Conservation (phyloP, 768 basidiomycete genomes). For the Panellus pusillus region DNA sequence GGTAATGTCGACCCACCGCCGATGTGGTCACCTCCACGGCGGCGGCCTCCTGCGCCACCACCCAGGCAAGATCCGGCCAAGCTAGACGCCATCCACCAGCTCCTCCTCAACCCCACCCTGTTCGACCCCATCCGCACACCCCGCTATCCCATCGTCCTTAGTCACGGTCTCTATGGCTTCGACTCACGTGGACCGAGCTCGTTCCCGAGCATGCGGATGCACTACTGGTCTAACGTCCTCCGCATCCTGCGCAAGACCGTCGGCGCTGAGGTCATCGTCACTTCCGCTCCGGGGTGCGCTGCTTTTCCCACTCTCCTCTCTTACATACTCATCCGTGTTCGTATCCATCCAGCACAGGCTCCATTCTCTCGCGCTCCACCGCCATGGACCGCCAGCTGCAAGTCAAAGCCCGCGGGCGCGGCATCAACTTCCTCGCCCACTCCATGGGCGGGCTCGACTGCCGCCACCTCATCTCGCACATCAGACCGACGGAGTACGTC, state of each 20-base stretch:
- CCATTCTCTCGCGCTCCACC: slow-evolving; percentile 77
- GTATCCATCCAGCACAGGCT: slow-evolving; percentile 78
- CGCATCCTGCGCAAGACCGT: slow-evolving; percentile 75
- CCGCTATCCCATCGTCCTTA: slow-evolving; percentile 90
- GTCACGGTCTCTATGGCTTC: slow-evolving; percentile 96
- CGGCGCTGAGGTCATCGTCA: slow-evolving; percentile 94
- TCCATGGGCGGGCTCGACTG: slow-evolving; percentile 99
- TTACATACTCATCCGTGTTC: neutral
- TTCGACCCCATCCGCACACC: slow-evolving; percentile 78
- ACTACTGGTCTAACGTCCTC: slow-evolving; percentile 93
- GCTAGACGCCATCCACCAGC: slow-evolving; percentile 59
- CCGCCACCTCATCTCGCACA: slow-evolving; percentile 87
- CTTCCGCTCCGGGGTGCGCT: slow-evolving; percentile 88
- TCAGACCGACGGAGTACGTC: slow-evolving; percentile 78
- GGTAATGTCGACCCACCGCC: neutral
- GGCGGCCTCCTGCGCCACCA: slow-evolving; percentile 13
- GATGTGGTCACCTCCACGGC: neutral
- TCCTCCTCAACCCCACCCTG: slow-evolving; percentile 76
- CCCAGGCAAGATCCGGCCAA: slow-evolving; percentile 9
- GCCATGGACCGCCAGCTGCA: slow-evolving; percentile 73
- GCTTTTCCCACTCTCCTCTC: neutral
- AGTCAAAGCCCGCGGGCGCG: slow-evolving; percentile 65
- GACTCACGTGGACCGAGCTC: slow-evolving; percentile 83
- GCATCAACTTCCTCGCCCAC: slow-evolving; percentile 92
- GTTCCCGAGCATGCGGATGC: slow-evolving; percentile 81